Evolutionary conservation across 306 rosid species (phyloP).

Genomic region (Castanea crenata): DNA sequence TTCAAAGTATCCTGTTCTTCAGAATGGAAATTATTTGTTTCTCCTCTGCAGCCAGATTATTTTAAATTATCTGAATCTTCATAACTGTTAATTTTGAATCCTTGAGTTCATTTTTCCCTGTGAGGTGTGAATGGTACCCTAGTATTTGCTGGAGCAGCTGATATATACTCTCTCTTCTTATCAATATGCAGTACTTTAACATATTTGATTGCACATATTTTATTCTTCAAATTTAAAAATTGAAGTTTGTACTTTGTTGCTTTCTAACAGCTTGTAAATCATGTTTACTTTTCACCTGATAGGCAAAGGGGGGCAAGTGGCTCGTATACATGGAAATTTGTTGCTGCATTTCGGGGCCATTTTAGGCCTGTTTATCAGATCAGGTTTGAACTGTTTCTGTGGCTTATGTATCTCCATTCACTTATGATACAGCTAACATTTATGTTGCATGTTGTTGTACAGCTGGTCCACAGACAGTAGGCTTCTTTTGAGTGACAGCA

Average conservation of each 20-base stretch:
- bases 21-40: neutral
- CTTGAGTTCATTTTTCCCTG: neutral
- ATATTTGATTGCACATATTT: neutral
- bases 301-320: slow-evolving; percentile 97
- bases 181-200: neutral
- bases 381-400: slow-evolving; percentile 42
- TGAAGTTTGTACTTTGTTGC: slow-evolving; percentile 11
- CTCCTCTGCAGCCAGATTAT: neutral
- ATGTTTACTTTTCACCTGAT: slow-evolving; percentile 91
- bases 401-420: slow-evolving; percentile 1
- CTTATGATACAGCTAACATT: slow-evolving; percentile 18
- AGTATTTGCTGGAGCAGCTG: neutral
- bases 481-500: slow-evolving; percentile 87
- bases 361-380: slow-evolving; percentile 93
- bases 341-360: slow-evolving; percentile 82
- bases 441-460: slow-evolving; percentile 26
- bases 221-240: slow-evolving; percentile 14
- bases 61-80: neutral
- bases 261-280: slow-evolving; percentile 74
- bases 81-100: neutral
- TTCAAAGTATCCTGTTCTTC: neutral
- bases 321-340: slow-evolving; percentile 82
- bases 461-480: slow-evolving; percentile 99
- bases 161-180: neutral
- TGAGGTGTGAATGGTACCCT: neutral